Base-by-base conservation (phyloP, 257 asterid species). In the Henckelia pumila region DNA sequence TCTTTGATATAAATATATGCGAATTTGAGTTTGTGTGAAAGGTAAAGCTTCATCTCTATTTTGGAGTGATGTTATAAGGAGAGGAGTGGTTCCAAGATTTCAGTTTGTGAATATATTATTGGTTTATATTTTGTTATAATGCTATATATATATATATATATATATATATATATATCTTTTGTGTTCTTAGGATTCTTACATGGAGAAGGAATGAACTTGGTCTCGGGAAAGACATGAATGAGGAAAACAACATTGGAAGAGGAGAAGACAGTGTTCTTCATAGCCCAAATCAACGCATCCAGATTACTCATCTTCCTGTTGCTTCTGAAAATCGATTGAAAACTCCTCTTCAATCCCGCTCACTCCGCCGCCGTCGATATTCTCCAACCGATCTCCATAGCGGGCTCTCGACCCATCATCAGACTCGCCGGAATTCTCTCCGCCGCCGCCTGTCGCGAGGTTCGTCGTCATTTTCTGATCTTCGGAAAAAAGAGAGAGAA, bases 181-280 rank as follows among this genome's bases (percentile, higher is more conserved):
- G 50, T 40, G 50, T 10, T 40, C 50, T 6, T 1, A 11, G 16
- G 19, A 44, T 14, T 44, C 83, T 79, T 76, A 90, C 97, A 64
- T 0, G 95, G 95, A n/a, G 88, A 75, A 5, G 95, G 97, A 73
- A 90, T 83, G 84, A 5, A 73, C 75, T 83, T 84, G 8, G 81
- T 80, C 77, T 83, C 84, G 20, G 95, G 92, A 65, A 86, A 88
- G 19, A 86, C 82, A 28, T 83, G 89, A 68, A 90, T 64, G 61
- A 90, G 88, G 71, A 79, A 83, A 28, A 90, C 79, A 22, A 82
- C 49, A 4, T 82, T 23, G 5, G 88, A 72, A 5, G 77, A 40
- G 1, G 80, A 79, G 57, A 67, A 8, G 3, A 73, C 63, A 24
- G 52, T 71, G 56, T 82, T 67, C 10, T 58, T 57, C 9, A 89